Evolutionary conservation across 768 basidiomycete species (phyloP), one percentile per base, ranked within the genome.

Genomic region (Termitomyces sp.): DNA sequence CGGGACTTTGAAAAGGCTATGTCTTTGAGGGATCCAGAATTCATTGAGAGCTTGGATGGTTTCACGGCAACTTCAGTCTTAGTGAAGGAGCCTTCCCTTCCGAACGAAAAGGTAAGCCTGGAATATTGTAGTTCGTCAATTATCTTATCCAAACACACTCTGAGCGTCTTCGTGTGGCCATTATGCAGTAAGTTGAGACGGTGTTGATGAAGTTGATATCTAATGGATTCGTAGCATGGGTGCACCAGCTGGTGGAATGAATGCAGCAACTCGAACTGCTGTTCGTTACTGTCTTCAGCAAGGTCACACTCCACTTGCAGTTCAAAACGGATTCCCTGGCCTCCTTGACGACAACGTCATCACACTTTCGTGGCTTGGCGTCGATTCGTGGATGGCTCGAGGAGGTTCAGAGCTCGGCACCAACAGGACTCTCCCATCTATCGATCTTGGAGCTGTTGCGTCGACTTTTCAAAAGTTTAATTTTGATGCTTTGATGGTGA

Each of bases 391-490:
- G 97, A 91, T 90, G 71, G 86, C 91, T 8, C 89, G 95, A 26
- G 97, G 97, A 59, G 97, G 97, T 13, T 98, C 95, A 32, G 97
- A 99, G 71, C 85, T 99, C 9, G 97, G 97, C 24, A 98, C 97
- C 32, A 98, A 98, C 76, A 90, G 97, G 48, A 80, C 84, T 11
- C 75, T 94, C 43, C 97, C 97, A 22, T 88, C 88, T 50, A 73
- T 83, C 52, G 93, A 98, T 71, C 82, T 98, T 44, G 96, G 94
- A 1, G 84, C 83, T 10, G 80, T 98, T 43, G 97, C 97, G 3
- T 76, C 92, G 44, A 90, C 92, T 67, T 93, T 99, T 80, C 94
- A 98, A 72, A 74, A 92, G 65, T 86, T 91, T 70, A 72, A 75
- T 35, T 73, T 98, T 62, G 81, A 98, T 60, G 90, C 78, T 2